These are phyloP conservation scores for Pseudogymnoascus sp. DNA, from an alignment of 2,329 filamentous ascomycete genomes.

Conservation along the genomic window DNA sequence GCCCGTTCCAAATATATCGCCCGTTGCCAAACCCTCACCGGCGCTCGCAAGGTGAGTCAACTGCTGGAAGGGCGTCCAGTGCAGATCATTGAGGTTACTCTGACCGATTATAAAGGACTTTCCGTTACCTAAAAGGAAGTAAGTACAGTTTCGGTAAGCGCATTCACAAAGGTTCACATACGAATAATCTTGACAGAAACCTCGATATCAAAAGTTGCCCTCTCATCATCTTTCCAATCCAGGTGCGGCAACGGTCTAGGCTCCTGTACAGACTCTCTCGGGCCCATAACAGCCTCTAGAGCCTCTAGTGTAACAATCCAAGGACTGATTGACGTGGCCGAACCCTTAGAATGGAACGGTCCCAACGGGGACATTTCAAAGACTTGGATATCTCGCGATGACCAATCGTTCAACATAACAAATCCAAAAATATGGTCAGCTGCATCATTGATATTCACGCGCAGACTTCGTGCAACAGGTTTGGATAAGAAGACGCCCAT, in stretches of 20 bases:
- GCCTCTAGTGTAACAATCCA: conserved; percentile 54
- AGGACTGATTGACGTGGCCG: conserved; percentile 49
- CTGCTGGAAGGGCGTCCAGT: conserved; percentile 31
- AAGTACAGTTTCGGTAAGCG: neutral
- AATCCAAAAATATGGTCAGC: conserved; percentile 52
- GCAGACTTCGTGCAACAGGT: conserved; percentile 45
- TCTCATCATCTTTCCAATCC: conserved; percentile 41
- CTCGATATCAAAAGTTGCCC: conserved; percentile 56
- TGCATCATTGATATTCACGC: conserved; percentile 48
- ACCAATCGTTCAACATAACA: conserved; percentile 54
- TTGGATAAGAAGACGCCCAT: conserved; percentile 23
- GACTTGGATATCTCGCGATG: conserved; percentile 49
- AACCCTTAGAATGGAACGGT: conserved; percentile 51
- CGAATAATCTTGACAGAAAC: conserved; percentile 48
- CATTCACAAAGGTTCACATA: neutral
- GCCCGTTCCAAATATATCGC: conserved; percentile 33
- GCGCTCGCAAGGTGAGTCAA: conserved; percentile 29
- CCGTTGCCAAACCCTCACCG: conserved; percentile 28
- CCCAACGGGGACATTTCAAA: conserved; percentile 53
- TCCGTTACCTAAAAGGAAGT: conserved; percentile 32
- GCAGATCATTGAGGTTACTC: conserved; percentile 27
- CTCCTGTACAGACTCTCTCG: conserved; percentile 43
- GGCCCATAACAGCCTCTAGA: conserved; percentile 40
- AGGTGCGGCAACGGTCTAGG: conserved; percentile 34
- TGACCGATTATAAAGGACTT: conserved; percentile 23